A percentile compares a stretch with the other conserved stretches of the same genome.
Evolutionary conservation across 2,329 filamentous ascomycete genomes (phyloP).

Genomic region (Coleophoma cylindrospora): DNA sequence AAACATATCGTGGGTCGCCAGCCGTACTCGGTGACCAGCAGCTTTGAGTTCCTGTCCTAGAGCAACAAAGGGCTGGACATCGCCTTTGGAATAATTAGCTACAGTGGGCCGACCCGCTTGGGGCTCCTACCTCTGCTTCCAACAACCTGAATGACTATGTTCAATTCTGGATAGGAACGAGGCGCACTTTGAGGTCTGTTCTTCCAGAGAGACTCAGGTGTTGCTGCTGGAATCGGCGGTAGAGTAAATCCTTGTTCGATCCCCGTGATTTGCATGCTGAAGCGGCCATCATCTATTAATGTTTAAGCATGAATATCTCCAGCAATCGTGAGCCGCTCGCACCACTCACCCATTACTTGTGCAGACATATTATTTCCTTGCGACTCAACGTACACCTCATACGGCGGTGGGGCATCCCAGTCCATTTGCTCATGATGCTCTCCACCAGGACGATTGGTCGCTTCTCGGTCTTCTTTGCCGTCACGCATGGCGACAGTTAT

Average conservation of each 20-base stretch:
- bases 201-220: not conserved
- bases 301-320: not conserved
- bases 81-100: conserved; percentile 27
- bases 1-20: conserved; percentile 50
- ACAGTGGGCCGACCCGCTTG: not conserved
- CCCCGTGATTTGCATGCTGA: not conserved
- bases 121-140: not conserved
- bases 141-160: not conserved
- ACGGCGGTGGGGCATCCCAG: not conserved
- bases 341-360: not conserved
- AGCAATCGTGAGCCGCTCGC: not conserved
- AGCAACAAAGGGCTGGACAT: conserved; percentile 55
- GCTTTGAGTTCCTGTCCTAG: conserved; percentile 44
- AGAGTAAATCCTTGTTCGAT: not conserved
- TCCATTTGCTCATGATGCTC: not conserved
- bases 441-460: no score
- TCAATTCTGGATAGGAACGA: not conserved
- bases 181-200: not conserved
- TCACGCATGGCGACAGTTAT: no score
- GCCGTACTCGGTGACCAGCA: conserved; percentile 46
- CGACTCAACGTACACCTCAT: not conserved
- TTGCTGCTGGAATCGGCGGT: not conserved
- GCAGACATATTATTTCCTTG: not conserved
- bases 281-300: not conserved
- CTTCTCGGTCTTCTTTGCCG: no score